A percentile compares a stretch with the other conserved stretches of the same genome.
Evolutionary conservation across 441 rosid genomes (phyloP).

Genomic region (Populus trichocarpa): DNA sequence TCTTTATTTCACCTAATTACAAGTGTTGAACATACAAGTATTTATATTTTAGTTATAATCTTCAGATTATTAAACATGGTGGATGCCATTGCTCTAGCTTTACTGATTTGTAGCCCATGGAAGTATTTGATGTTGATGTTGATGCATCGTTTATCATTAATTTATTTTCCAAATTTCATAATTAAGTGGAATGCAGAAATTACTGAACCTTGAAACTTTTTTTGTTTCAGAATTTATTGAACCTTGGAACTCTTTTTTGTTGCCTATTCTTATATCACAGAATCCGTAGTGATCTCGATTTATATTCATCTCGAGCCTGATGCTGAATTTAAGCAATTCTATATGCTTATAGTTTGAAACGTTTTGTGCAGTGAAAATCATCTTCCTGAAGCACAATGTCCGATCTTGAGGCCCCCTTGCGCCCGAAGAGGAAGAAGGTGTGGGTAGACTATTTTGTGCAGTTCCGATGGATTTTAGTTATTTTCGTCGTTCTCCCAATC

Average conservation of each 20-base stretch:
- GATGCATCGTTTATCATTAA: not conserved
- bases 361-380: conserved; percentile 26
- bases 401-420: conserved; percentile 67
- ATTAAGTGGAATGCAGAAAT: not conserved
- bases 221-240: not conserved
- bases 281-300: not conserved
- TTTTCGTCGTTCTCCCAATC: conserved; percentile 88
- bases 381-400: conserved; percentile 45
- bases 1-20: not conserved
- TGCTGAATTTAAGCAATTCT: not conserved
- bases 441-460: conserved; percentile 82
- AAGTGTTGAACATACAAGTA: not conserved
- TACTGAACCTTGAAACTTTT: not conserved
- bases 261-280: not conserved
- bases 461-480: conserved; percentile 88
- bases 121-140: not conserved
- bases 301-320: not conserved
- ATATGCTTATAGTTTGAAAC: not conserved
- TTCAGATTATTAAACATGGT: not conserved
- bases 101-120: not conserved
- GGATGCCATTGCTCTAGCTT: not conserved
- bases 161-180: not conserved
- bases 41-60: not conserved
- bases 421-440: conserved; percentile 87
- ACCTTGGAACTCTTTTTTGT: not conserved